Base-by-base conservation (phyloP, 371 early-diverging fungal species). In the Rhizomucor pusillus region DNA sequence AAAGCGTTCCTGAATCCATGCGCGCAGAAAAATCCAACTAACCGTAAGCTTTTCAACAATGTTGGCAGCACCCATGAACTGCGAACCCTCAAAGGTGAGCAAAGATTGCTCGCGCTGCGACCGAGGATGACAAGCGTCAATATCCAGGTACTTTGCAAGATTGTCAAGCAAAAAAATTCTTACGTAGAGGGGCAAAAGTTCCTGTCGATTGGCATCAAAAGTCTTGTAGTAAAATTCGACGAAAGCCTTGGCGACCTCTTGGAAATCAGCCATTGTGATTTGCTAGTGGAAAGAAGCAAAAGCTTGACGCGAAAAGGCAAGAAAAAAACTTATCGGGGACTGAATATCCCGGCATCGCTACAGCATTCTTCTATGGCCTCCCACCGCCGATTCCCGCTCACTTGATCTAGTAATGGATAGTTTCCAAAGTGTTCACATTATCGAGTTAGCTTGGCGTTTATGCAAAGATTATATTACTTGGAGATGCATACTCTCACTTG, bases 1-100 rank as follows among this genome's bases (percentile, higher is more conserved):
- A n/a, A n/a, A n/a, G n/a, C n/a, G n/a, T n/a, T n/a, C n/a, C n/a
- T n/a, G n/a, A n/a, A n/a, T n/a, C n/a, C n/a, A n/a, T n/a, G n/a
- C n/a, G n/a, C n/a, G n/a, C n/a, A n/a, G 41, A 41, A 19, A 41
- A 19, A 5, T 14, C 23, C 40, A n/a, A 78, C 90, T 73, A 85
- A 91, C 92, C 25, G 57, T 64, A 47, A 97, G 76, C 77, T 95
- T 95, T 62, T 88, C 85, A 41, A 82, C 69, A 63, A 95, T 91
- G 52, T 20, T 57, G 3, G 47, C 22, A 12, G 65, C 75, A 47
- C 95, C 92, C 20, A 51, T 40, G 55, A 79, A 65, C 59, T 75
- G 85, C 36, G 68, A 54, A 33, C 90, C 90, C 74, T 95, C 96
- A 70, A 92, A 97, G 44, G 89, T 82, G 62, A 97, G 65, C 91